Evolutionary conservation across 768 basidiomycete species (phyloP), one percentile per base, ranked within the genome.

Genomic region (Lentinula boryana): DNA sequence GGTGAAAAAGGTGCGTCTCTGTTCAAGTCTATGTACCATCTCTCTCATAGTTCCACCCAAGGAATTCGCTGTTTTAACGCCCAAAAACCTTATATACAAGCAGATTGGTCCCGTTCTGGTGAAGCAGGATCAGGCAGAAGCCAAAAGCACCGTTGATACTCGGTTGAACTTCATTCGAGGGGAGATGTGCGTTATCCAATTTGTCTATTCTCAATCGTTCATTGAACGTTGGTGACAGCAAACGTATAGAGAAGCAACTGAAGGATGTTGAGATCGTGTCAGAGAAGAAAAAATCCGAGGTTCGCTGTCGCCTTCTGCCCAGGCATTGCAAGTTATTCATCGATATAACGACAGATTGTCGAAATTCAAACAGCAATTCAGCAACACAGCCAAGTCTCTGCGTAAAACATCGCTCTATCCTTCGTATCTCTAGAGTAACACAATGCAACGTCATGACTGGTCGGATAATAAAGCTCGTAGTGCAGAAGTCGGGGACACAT

Each of bases 41-140:
- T 27, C 43, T 57, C 36, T n/a, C 0, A 23, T 16, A 27, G 3
- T 15, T 4, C 5, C 21, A 10, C 13, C 4, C 27, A 69, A 98
- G 95, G 96, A 98, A 75, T 94, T 98, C 69, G 75, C 79, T 16
- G 76, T 79, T 32, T 72, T 98, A 59, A 88, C 87, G 46, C 76
- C 86, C 4, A 81, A 86, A 62, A 96, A 95, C 69, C 81, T 79
- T 15, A 84, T 98, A 6, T 98, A 87, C 79, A 98, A 98, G 76
- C 83, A 91, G 33, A 82, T 96, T 41, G 96, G 96, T 1, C 93
- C 94, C 1, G 89, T 95, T 5, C 82, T 98, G 31, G 86, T 98
- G 8, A 84, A 88, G 66, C 95, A 98, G 74, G 95, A 97, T 65
- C 87, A 88, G 68, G 74, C 74, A 5, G 96, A 97, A 65, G 96